Conservation (phyloP, 306 rosid species). For the Glycine tomentella region DNA sequence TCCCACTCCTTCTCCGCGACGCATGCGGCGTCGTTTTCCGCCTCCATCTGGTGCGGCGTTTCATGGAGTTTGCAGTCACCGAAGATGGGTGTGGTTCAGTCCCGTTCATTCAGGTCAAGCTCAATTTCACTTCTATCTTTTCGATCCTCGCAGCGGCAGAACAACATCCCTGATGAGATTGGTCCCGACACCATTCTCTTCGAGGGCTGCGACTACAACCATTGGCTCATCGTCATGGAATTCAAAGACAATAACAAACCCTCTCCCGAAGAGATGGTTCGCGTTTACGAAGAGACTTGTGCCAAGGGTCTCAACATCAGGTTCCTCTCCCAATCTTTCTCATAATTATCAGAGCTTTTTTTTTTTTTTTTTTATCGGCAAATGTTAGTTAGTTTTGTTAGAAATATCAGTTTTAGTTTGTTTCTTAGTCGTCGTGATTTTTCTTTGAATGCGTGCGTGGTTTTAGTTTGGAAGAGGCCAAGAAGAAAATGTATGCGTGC, state of each 20-base stretch:
- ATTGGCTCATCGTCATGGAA: conserved; percentile 84
- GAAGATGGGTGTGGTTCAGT: conserved; percentile 25
- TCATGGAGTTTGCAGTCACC: conserved; percentile 25
- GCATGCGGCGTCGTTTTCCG: conserved; percentile 11
- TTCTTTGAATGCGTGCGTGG: conserved; percentile 26
- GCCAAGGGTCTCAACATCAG: conserved; percentile 83
- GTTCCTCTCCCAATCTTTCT: conserved; percentile 32
- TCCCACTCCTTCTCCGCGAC: conserved; percentile 48
- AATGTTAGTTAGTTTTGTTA: too few species aligned
- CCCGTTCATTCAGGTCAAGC: conserved; percentile 55
- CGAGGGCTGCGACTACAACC: conserved; percentile 90
- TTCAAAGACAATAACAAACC: conserved; percentile 61
- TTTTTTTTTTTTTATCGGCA: too few species aligned
- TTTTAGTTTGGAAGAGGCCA: conserved; percentile 89
- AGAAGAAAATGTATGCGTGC: conserved; percentile 84
- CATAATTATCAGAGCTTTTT: too few species aligned
- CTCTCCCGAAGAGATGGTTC: conserved; percentile 67
- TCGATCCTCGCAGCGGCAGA: conserved; percentile 42
- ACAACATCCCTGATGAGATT: conserved; percentile 51
- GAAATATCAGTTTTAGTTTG: not conserved
- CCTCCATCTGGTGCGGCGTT: not conserved
- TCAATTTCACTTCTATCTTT: conserved; percentile 48
- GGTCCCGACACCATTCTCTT: conserved; percentile 78
- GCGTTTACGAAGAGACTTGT: conserved; percentile 72
- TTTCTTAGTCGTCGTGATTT: not conserved